Evolutionary conservation across 495 filamentous ascomycete species (phyloP), one percentile per base, ranked within the genome.

Genomic region (Cetradonia linearis): DNA sequence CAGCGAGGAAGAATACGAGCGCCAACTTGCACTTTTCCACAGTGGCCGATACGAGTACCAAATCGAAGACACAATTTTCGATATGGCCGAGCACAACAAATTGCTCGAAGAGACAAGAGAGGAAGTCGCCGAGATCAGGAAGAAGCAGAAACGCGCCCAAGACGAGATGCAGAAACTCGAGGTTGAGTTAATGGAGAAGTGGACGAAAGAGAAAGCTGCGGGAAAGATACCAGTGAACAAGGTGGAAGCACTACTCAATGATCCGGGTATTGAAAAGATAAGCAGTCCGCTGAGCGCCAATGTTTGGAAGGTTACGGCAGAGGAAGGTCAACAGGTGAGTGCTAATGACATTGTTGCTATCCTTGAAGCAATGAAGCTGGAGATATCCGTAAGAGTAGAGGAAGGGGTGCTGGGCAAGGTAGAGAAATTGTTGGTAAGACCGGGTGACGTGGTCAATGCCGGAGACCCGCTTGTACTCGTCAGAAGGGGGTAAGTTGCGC

Each of bases 341-440:
- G 57, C 70, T 27, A 70, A 70, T 5, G 68, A 76, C 25, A 54
- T 71, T 0, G 71, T 76, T 1, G 69, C 70, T 2, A 71, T 81
- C 2, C 68, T 82, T 10, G 80, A 81, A 59, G 78, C 79, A 0
- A 80, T 82, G 79, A 83, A 83, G 63, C 70, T 83, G 63, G 80
- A 83, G 59, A 78, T 81, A 42, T 64, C 68, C 1, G 70, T 80
- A 3, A 56, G 68, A 20, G 65, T 64, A 7, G 69, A 70, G 23
- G 65, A 68, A 10, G 61, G 63, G 2, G 61, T 65, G 6, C 58
- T 56, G 10, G 71, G 67, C 5, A 67, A 33, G n/a, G 69, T 78
- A 0, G 69, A 75, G 61, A 75, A 74, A 61, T 57, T 73, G 31
- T 59, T 77, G 8, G 73, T 73, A 7, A 74, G 76, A 52, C 70